A percentile compares a stretch with the other conserved stretches of the same genome.
Conservation (phyloP, 371 early-diverging fungal species). For the Entomophthora muscae region DNA sequence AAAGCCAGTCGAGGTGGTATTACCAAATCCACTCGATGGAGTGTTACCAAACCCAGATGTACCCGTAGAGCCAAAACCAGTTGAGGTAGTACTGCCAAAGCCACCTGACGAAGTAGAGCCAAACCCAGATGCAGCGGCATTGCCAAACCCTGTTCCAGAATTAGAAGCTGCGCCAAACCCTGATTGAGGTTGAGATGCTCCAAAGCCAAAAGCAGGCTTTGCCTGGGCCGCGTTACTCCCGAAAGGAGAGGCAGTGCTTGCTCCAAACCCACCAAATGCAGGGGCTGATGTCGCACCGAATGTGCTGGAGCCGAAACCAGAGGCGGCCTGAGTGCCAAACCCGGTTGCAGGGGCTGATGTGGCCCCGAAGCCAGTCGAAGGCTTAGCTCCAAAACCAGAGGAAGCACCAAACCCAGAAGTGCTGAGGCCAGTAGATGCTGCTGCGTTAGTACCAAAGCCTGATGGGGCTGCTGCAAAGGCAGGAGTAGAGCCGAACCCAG, state of each 20-base stretch:
- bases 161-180: not conserved
- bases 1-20: too few relatives aligned
- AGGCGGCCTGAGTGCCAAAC: not conserved
- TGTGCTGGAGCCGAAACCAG: not conserved
- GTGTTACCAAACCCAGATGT: too few relatives aligned
- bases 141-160: not conserved
- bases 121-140: not conserved
- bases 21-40: too few relatives aligned
- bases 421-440: not conserved
- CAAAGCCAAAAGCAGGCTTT: too few relatives aligned
- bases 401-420: too few relatives aligned
- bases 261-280: not conserved
- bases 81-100: too few relatives aligned
- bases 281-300: not conserved
- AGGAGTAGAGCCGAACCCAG: not conserved
- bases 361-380: conserved; percentile 1
- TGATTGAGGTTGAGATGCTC: not conserved
- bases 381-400: not conserved
- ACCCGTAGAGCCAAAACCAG: too few relatives aligned
- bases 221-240: too few relatives aligned
- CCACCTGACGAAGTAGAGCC: too few relatives aligned
- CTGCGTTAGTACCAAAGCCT: conserved; percentile 1
- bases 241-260: not conserved
- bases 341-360: not conserved
- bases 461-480: too few relatives aligned